Percentiles rank a stretch among this genome's conserved stretches.
Evolutionary conservation across 352 stramenopile species (phyloP).

Genomic region (Phytophthora sansomeana): DNA sequence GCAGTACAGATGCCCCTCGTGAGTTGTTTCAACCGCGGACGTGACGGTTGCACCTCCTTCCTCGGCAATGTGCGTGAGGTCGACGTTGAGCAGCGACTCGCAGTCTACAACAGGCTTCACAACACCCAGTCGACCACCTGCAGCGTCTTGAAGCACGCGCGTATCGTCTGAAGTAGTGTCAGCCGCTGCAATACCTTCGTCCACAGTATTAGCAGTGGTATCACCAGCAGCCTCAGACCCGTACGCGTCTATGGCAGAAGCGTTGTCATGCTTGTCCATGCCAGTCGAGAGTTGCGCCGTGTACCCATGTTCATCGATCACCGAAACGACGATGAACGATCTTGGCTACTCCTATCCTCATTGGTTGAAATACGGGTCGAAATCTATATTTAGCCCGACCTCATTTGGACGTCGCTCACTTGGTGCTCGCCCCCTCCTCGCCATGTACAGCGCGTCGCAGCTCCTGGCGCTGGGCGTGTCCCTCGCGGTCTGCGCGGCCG

Average conservation of each 20-base stretch:
- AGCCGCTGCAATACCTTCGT: neutral
- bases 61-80: conserved; percentile 33
- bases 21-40: conserved; percentile 26
- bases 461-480: conserved; percentile 63
- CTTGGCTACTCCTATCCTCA: too few relatives aligned
- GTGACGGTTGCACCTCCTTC: conserved; percentile 25
- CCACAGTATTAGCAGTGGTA: neutral
- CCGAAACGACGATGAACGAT: conserved; percentile 26
- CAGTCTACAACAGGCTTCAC: conserved; percentile 31
- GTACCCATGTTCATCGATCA: conserved; percentile 33
- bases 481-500: conserved; percentile 53
- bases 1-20: conserved; percentile 36
- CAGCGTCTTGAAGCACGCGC: conserved; percentile 16
- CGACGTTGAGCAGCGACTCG: conserved; percentile 29
- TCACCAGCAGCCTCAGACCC: neutral
- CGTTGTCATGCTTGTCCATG: conserved; percentile 4
- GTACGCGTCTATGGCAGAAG: neutral
- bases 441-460: conserved; percentile 76
- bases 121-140: conserved; percentile 9
- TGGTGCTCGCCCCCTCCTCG: neutral
- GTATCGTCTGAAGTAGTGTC: neutral
- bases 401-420: neutral
- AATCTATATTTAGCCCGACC: neutral
- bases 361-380: conserved; percentile 5
- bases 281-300: conserved; percentile 10